Conservation (phyloP, 208 protist genomes). For the Spongospora subterranea region DNA sequence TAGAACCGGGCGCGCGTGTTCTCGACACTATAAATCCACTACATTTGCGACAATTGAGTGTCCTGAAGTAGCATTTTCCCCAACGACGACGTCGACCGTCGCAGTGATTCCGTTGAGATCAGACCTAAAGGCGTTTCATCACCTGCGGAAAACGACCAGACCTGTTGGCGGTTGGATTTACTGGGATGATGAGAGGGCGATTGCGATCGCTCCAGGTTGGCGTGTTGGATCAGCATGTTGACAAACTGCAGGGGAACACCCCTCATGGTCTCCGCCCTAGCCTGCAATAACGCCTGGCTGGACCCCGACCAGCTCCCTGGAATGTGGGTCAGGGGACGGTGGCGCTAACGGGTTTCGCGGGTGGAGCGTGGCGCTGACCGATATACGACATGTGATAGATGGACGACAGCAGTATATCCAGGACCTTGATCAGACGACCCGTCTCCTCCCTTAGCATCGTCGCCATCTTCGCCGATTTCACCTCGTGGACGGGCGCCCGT, state of each 20-base stretch:
- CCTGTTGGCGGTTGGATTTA: background rate
- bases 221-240: background rate
- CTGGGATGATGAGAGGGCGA: background rate
- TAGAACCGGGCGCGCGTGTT: background rate
- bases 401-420: constrained; percentile 10
- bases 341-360: background rate
- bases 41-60: background rate
- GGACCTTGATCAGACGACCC: background rate
- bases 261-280: background rate
- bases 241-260: background rate
- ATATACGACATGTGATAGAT: constrained; percentile 28
- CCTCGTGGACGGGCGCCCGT: too few species aligned
- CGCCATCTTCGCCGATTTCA: too few species aligned
- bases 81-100: background rate
- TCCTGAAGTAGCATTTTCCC: background rate
- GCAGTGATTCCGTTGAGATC: background rate
- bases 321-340: background rate
- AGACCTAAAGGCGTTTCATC: background rate
- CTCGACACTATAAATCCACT: background rate
- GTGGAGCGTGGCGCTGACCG: background rate
- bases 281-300: background rate
- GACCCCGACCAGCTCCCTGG: background rate
- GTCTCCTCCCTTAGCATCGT: too few species aligned
- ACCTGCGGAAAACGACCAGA: background rate
- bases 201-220: background rate